phyloP scores from a whole-genome alignment of 129 eudicot species.

The Rutidosis leptorrhynchoides region DNA sequence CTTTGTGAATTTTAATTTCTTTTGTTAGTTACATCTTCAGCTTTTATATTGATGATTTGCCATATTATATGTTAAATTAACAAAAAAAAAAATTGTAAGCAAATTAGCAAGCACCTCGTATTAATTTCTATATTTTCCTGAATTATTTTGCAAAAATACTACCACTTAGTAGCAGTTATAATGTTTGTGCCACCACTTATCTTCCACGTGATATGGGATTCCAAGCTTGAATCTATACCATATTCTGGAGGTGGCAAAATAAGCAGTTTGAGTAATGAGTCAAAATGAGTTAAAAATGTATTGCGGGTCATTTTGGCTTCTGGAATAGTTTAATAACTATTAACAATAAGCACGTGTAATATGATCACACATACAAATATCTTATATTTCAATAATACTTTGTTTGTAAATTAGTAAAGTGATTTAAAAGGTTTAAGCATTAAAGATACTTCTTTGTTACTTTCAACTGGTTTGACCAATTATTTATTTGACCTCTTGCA shows the following conservation, averaged over 20 bases:
- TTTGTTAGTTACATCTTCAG: background rate
- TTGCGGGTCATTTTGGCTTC: background rate
- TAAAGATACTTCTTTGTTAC: constrained; percentile 1
- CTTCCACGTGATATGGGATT: constrained; percentile 58
- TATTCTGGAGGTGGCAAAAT: constrained; percentile 4
- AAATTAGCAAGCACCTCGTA: constrained; percentile 39
- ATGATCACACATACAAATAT: background rate
- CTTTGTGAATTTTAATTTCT: background rate
- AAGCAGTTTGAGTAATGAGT: background rate
- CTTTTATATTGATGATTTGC: constrained; percentile 2
- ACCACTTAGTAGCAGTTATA: constrained; percentile 83
- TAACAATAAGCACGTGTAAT: too few relatives aligned
- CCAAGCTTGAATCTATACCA: background rate
- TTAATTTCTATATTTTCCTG: constrained; percentile 25
- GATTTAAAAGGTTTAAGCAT: constrained; percentile 5
- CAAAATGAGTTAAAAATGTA: background rate
- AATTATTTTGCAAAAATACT: constrained; percentile 92
- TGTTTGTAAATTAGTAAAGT: background rate
- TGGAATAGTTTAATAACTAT: too few relatives aligned
- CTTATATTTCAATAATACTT: background rate
- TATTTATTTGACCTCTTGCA: background rate
- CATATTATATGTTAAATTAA: constrained; percentile 18
- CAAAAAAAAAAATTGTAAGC: constrained; percentile 20
- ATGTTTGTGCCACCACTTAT: constrained; percentile 94
- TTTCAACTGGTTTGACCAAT: background rate